Base-by-base conservation (phyloP, 1,139 yeast species). In the Sugiyamaella pinicola region DNA sequence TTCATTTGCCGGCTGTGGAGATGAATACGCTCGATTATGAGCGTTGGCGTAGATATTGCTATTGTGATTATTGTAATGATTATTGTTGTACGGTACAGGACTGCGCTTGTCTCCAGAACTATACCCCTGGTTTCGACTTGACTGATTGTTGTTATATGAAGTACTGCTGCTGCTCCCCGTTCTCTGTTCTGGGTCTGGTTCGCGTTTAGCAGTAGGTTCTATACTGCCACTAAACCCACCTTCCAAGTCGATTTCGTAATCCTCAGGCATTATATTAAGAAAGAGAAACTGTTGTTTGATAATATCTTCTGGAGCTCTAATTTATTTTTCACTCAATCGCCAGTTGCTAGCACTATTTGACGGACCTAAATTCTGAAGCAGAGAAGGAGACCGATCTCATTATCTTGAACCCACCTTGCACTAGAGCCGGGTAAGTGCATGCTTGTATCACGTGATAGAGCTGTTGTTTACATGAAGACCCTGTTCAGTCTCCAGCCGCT, bases 181-280 rank as follows among this genome's bases (percentile, higher is more conserved):
- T 9, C 40, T 38, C 2, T 31, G 31, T 15, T 44, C 35, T 22
- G 45, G 13, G 31, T 15, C 35, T 26, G 10, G 4, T 24, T 26
- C 35, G 21, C 17, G 22, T 38, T 37, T 39, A 4, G 21, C 33
- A 21, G 28, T 18, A 2, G 49, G 43, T 15, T 46, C 49, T 13
- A 46, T 38, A 12, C 49, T 44, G 9, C 49, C 49, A 37, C 37
- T 37, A 38, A 46, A 46, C 22, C 49, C 49, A 2, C 38, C 49
- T 31, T 46, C 49, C 19, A 46, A 13, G 26, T 46, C 49, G 13
- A 46, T 46, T 35, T 46, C 49, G 18, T 46, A 46, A 17, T 46
- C 49, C 12, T 46, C 49, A 24, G 49, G 19, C 49, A 46, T 46
- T 38, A 35, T 35, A 35, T 26, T 4, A 9, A 26, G 31, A 10